Base-by-base conservation (phyloP, 1,139 yeast species). In the Blastobotrys raffinosifermentans region DNA sequence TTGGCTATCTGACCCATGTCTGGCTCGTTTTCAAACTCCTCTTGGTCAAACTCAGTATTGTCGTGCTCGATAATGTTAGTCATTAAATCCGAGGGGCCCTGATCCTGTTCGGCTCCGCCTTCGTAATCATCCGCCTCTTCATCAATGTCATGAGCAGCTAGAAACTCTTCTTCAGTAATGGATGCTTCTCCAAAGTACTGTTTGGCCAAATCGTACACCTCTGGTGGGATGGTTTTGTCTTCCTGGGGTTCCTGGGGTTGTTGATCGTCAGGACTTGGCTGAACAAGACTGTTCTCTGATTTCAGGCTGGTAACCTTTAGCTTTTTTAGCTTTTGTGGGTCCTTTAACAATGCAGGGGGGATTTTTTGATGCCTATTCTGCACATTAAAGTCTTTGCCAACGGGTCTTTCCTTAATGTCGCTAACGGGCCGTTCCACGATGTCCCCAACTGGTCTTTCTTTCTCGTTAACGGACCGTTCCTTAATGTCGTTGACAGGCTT, bases 1-100 rank as follows among this genome's bases (percentile, higher is more conserved):
- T 66, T 57, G 1, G 70, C 66, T 4, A 82, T 48, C 66, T 74
- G 45, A 54, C 57, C 34, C 35, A 45, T 37, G 23, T 41, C 45
- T 4, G 36, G 36, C 10, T 34, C 32, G 25, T 32, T 31, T 26
- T 44, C 48, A 1, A 34, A 41, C 5, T 44, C 47, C 1, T 39
- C 49, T 3, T 20, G 23, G 7, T 30, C 35, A 9, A 31, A 18
- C 17, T 19, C 31, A 4, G 29, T 29, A 6, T 8, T 7, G 6
- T 29, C 29, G 11, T 34, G 19, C 13, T 39, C 41, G 3, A 26
- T 29, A 23, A 31, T 21, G 4, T 35, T 29, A 16, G 19, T 31
- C 30, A 31, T n/a, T 10, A 23, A 25, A 7, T 47, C 48, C 8
- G 43, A 43, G 21, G 42, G 43, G 13, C 39, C 40, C 32, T 48